Base-by-base conservation (phyloP, 2,329 filamentous ascomycete species). In the Cladosporium sp. region DNA sequence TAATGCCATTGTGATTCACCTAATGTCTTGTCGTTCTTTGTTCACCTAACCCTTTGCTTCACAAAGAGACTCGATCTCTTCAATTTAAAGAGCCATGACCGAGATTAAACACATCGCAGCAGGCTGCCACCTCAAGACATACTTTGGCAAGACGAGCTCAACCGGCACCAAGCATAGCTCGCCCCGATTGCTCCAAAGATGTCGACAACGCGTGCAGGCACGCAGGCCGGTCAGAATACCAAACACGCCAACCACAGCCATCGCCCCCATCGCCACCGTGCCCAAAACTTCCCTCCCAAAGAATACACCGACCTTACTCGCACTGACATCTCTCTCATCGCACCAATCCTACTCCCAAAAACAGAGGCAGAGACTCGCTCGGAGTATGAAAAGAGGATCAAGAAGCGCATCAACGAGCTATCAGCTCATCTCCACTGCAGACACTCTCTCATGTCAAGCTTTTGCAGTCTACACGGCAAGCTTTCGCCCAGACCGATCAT, bases 401-500 rank as follows among this genome's bases (percentile, higher is more conserved):
- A 53, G 17, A 22, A 52, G 18, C 37, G 45, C 11, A 61, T 63
- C 36, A 19, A 44, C 8, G 39, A 50, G n/a, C 45, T 64, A 1
- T 61, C 61, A 4, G 12, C 53, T 6, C 57, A 61, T 39, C 55
- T 64, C 4, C 53, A 47, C 18, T 44, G 43, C 44, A 58, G 52
- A 24, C 24, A 39, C 13, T 47, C 57, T 8, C 20, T 48, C 17
- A 43, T 60, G 4, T 53, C 53, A 2, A 36, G 41, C 18, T 56
- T 60, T 30, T 63, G 62, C 44, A 38, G 34, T 7, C 2, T 56
- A 12, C 62, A 64, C 49, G 44, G 55, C 19, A 55, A 59, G 15
- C 40, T 64, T 3, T 58, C 54, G 20, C 40, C 52, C 1, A 22
- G 54, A 3, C 58, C 59, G 0, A 43, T 65, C 17, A 41, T 52